Evolutionary conservation across 1,284 basidiomycete genomes (phyloP).

Genomic region (Stygiomarasmius scandens): DNA sequence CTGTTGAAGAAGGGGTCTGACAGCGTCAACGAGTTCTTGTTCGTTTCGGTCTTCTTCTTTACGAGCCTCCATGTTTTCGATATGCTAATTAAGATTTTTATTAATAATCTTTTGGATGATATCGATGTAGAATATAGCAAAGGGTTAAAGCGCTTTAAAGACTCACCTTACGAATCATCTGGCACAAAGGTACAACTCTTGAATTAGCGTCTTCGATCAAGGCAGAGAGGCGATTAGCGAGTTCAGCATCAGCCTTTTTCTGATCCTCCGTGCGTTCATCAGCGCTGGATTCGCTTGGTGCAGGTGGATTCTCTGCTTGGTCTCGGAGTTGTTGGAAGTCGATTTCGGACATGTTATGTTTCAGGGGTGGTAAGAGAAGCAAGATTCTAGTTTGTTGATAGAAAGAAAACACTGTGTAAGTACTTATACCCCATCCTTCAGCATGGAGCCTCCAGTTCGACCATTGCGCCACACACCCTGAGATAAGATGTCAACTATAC

Average conservation of each 20-base stretch:
- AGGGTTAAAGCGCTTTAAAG: background rate
- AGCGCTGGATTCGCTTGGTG: conserved; percentile 8
- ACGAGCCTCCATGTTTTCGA: conserved; percentile 34
- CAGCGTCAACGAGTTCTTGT: conserved; percentile 33
- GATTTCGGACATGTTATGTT: conserved; percentile 9
- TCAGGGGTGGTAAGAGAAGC: background rate
- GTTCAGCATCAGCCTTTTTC: conserved; percentile 26
- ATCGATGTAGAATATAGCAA: too few species aligned
- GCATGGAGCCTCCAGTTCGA: too few species aligned
- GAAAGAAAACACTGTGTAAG: too few species aligned
- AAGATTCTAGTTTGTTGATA: too few species aligned
- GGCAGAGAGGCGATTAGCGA: conserved; percentile 33
- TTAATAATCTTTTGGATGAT: background rate
- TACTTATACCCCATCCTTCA: too few species aligned
- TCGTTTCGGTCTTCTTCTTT: conserved; percentile 41
- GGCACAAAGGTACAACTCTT: conserved; percentile 30
- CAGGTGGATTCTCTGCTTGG: background rate
- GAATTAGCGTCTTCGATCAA: conserved; percentile 36
- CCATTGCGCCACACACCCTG: background rate
- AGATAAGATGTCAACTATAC: background rate
- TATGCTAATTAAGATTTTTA: conserved; percentile 24
- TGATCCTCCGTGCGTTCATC: conserved; percentile 26
- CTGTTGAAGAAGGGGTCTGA: conserved; percentile 32
- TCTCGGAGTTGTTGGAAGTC: conserved; percentile 11
- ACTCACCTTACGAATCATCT: conserved; percentile 37